A percentile compares a stretch with the other conserved stretches of the same genome.
These are phyloP conservation scores for Chaetomiaceae sp. DNA, from an alignment of 2,329 filamentous ascomycete genomes.

Conservation along the genomic window DNA sequence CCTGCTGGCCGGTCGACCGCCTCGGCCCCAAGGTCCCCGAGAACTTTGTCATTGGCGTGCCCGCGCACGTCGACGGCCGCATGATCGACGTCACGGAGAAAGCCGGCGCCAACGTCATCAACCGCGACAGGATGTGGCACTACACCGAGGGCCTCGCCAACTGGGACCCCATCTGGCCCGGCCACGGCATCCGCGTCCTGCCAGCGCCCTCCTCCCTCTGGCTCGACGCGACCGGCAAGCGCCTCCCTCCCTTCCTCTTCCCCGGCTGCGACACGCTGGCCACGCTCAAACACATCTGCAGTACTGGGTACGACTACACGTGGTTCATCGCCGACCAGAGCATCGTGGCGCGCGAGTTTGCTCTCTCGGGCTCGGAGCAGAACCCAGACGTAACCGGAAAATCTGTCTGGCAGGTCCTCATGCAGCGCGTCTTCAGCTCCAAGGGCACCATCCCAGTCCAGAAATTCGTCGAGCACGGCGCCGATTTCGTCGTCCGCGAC, in stretches of 20 bases:
- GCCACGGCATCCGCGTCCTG: conserved; percentile 56
- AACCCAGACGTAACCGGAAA: conserved; percentile 58
- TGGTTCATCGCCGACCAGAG: conserved; percentile 58
- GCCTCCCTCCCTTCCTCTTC: conserved; percentile 53
- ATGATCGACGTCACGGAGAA: conserved; percentile 55
- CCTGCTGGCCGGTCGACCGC: conserved; percentile 53
- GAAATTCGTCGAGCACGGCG: conserved; percentile 54
- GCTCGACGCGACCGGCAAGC: conserved; percentile 57
- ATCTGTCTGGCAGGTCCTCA: conserved; percentile 49
- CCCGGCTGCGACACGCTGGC: conserved; percentile 55
- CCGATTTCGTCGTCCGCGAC: conserved; percentile 56
- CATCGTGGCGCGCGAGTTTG: conserved; percentile 59
- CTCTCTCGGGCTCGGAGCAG: conserved; percentile 59
- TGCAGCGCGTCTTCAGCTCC: conserved; percentile 46
- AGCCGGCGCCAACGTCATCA: conserved; percentile 52
- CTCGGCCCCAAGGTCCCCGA: conserved; percentile 53
- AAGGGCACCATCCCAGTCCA: conserved; percentile 53
- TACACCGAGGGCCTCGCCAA: conserved; percentile 60
- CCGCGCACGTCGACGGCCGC: conserved; percentile 60
- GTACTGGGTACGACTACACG: conserved; percentile 58
- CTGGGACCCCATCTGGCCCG: conserved; percentile 59
- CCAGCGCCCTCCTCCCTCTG: conserved; percentile 59
- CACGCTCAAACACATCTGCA: conserved; percentile 56
- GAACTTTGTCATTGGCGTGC: conserved; percentile 56
- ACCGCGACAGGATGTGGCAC: conserved; percentile 63